Evolutionary conservation across 805 yeast species (phyloP).

Genomic region (Candida sakaeoensis): DNA sequence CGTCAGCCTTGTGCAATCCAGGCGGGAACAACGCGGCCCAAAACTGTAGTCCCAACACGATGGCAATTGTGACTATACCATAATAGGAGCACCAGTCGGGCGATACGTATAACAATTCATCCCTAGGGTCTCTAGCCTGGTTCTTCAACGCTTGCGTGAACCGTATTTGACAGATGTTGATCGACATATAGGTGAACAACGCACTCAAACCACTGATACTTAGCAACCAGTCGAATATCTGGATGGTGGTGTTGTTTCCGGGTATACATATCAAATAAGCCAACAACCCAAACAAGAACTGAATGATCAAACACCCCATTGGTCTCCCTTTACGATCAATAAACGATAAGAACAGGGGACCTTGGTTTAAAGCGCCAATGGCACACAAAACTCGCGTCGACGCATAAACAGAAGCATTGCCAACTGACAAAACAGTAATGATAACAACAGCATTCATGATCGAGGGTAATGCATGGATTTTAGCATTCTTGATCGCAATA

Average conservation of each 20-base stretch:
- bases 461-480: constrained; percentile 28
- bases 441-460: constrained; percentile 32
- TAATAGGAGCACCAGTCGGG: constrained; percentile 31
- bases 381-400: constrained; percentile 30
- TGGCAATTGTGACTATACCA: constrained; percentile 23
- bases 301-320: constrained; percentile 23
- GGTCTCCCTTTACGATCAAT: constrained; percentile 31
- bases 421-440: constrained; percentile 31
- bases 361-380: constrained; percentile 28
- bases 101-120: constrained; percentile 30
- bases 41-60: constrained; percentile 31
- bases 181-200: constrained; percentile 27
- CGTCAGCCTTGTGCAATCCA: constrained; percentile 25
- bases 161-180: constrained; percentile 28
- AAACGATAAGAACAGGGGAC: constrained; percentile 24
- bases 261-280: constrained; percentile 27
- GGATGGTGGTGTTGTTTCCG: constrained; percentile 17
- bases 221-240: constrained; percentile 31
- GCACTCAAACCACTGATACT: constrained; percentile 28
- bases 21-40: constrained; percentile 39
- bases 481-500: constrained; percentile 31
- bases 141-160: constrained; percentile 23
- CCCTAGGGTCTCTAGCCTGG: constrained; percentile 22
- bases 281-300: constrained; percentile 24
- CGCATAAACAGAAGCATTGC: constrained; percentile 35